Evolutionary conservation across 2,329 filamentous ascomycete species (phyloP), one percentile per base, ranked within the genome.

Genomic region (Colletotrichum falcatum): DNA sequence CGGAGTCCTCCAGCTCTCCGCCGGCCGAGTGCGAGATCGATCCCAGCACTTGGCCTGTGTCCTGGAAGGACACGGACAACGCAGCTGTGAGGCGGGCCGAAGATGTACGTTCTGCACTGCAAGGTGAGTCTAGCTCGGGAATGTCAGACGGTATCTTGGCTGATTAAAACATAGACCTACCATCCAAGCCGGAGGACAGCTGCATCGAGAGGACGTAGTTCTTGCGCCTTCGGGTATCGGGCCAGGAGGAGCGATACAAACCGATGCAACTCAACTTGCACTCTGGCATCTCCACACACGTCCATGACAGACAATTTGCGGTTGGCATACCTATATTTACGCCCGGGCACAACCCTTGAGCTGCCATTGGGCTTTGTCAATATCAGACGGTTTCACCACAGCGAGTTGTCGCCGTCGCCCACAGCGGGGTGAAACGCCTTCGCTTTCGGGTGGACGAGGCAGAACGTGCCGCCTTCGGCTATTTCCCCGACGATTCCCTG

Each of bases 351-450:
- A 30, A 5, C 53, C 9, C 20, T 51, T 51, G 28, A 39, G 42
- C 28, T 46, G 14, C 44, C 42, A 37, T 49, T 46, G 64, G 63
- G 33, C 30, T 54, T 39, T 49, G 20, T 9, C 12, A 62, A 62
- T 20, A 59, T 71, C 68, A 63, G 68, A 71, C 46, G 64, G 68
- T 71, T 71, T 71, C 68, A 71, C 37, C n/a, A 12, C 64, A 58
- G 53, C 59, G 54, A 9, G 53, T 54, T 59, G 37, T 55, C 68
- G 64, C 67, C 58, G 64, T 59, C 49, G 35, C 51, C 60, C 51
- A 64, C 55, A 70, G 62, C 30, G 44, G 44, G 30, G 56, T 71
- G 68, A 71, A 71, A 71, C 68, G 44, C 30, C 53, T 54, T 62
- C 64, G 51, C 58, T 44, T 56, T 33, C 53, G 67, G 42, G 33